phyloP scores from a whole-genome alignment of 129 eudicot genomes.

The Solidago caesia region DNA sequence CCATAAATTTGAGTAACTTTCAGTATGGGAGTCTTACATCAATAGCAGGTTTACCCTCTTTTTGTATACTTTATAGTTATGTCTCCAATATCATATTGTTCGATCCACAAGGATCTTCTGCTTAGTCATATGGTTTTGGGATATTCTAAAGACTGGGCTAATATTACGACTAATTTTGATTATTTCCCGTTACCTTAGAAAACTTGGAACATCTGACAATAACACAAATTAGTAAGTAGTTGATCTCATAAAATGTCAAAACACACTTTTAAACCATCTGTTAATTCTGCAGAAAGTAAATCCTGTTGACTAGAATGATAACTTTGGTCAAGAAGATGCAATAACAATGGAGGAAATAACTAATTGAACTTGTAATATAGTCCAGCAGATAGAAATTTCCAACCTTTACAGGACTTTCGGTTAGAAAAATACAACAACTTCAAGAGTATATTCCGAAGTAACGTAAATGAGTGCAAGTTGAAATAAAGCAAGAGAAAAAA shows the following conservation, averaged over 20 bases:
- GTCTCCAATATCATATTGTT: neutral
- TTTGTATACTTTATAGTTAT: too few species aligned
- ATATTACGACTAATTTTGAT: neutral
- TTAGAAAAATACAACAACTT: neutral
- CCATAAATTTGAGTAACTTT: too few species aligned
- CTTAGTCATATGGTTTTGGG: slow-evolving; percentile 9
- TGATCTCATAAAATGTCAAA: slow-evolving; percentile 17
- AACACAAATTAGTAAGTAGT: neutral
- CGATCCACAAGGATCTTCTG: neutral
- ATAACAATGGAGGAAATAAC: slow-evolving; percentile 9
- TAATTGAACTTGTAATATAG: slow-evolving; percentile 1
- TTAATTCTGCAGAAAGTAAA: neutral
- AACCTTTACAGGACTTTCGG: neutral
- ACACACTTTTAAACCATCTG: slow-evolving; percentile 1
- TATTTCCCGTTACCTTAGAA: neutral
- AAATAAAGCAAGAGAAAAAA: slow-evolving; percentile 12
- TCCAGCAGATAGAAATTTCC: neutral
- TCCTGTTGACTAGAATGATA: slow-evolving; percentile 15
- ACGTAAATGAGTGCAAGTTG: neutral
- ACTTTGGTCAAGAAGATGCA: neutral
- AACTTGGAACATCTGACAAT: slow-evolving; percentile 1
- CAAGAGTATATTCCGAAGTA: slow-evolving; percentile 1
- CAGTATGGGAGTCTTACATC: too few species aligned
- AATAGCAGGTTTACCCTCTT: neutral
- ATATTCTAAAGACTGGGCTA: neutral